Evolutionary conservation across 768 basidiomycete genomes (phyloP).

Genomic region (Russula sp.): DNA sequence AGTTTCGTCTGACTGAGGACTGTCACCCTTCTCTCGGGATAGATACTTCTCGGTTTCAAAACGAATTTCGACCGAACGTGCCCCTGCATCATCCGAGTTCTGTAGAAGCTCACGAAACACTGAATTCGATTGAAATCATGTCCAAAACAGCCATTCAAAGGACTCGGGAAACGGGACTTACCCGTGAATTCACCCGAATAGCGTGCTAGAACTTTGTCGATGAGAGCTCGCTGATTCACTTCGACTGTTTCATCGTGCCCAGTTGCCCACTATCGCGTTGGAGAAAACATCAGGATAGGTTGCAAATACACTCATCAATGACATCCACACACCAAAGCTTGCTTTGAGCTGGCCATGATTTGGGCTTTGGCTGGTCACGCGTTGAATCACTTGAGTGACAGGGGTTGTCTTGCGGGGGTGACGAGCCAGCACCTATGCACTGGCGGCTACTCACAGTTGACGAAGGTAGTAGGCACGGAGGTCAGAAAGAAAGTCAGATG

Average conservation of each 20-base stretch:
- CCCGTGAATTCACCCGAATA: conserved; percentile 93
- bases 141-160: not conserved
- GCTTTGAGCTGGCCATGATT: conserved; percentile 8
- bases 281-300: not conserved
- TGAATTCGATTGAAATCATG: conserved; percentile 16
- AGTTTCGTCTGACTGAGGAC: not conserved
- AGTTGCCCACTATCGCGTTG: conserved; percentile 36
- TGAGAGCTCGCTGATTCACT: conserved; percentile 93
- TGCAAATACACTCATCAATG: not conserved
- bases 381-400: not conserved
- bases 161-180: conserved; percentile 23
- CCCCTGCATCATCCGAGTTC: conserved; percentile 90
- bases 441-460: not conserved
- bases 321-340: conserved; percentile 11
- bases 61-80: conserved; percentile 66
- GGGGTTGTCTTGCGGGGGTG: not conserved
- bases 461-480: not conserved
- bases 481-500: not conserved
- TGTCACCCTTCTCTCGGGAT: conserved; percentile 27
- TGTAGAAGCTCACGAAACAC: conserved; percentile 84
- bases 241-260: conserved; percentile 79
- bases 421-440: not conserved
- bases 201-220: conserved; percentile 92
- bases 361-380: not conserved
- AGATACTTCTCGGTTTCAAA: conserved; percentile 60